These are phyloP conservation scores for Rubia peregrina DNA, from an alignment of 305 asterid species.

Conservation along the genomic window DNA sequence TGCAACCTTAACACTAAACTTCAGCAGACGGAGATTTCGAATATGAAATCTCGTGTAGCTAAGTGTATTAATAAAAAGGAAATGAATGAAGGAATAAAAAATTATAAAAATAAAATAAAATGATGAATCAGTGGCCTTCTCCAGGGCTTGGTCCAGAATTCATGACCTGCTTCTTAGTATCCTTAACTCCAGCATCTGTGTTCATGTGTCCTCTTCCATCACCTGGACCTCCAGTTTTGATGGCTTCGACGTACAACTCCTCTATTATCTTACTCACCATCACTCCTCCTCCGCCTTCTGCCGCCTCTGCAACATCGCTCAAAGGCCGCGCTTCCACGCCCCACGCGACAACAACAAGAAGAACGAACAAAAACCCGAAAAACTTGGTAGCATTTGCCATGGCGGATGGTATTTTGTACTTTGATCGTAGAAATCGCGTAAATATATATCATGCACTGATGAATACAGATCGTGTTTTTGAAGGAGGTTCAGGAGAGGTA, in stretches of 20 bases:
- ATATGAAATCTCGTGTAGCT: not conserved
- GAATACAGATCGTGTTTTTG: no score
- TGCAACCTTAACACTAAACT: not conserved
- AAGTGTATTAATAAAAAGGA: not conserved
- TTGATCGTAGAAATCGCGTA: not conserved
- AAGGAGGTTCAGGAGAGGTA: not conserved
- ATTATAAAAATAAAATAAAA: not conserved
- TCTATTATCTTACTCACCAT: not conserved
- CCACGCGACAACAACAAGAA: constrained; percentile 3
- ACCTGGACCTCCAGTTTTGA: constrained; percentile 16
- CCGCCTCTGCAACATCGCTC: not conserved
- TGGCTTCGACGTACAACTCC: constrained; percentile 6
- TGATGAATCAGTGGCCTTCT: constrained; percentile 30
- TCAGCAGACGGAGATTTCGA: not conserved
- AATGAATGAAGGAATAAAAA: not conserved
- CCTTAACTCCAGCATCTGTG: constrained; percentile 1
- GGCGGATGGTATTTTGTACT: not conserved
- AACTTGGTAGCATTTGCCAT: not conserved
- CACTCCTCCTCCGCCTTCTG: not conserved
- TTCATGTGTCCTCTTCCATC: constrained; percentile 26
- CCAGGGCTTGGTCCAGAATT: constrained; percentile 47
- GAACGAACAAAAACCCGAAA: not conserved
- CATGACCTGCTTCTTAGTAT: constrained; percentile 31
- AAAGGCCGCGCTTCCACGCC: constrained; percentile 13
- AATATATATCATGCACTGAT: no score